Percentiles rank a stretch among this genome's conserved stretches.
These are phyloP conservation scores for Backusella tuberculispora DNA, from an alignment of 192 early-diverging fungal genomes.

Conservation along the genomic window DNA sequence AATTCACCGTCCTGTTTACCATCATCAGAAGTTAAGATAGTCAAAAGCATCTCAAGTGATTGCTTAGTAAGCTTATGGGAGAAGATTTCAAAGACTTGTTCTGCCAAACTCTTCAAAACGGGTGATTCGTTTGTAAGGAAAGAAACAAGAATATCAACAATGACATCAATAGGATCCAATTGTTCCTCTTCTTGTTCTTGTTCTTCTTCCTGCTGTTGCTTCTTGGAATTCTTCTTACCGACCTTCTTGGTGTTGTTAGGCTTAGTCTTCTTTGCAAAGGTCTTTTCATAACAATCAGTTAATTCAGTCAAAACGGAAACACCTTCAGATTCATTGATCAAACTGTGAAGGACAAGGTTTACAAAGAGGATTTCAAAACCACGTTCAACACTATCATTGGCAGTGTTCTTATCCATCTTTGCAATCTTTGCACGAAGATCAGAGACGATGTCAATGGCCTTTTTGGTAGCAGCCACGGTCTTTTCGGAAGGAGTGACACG, in stretches of 20 bases:
- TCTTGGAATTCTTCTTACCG: conserved; percentile 49
- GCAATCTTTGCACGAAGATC: conserved; percentile 45
- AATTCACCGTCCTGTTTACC: conserved; percentile 59
- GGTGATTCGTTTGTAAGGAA: conserved; percentile 86
- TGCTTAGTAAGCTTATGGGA: conserved; percentile 73
- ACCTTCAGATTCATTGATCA: conserved; percentile 67
- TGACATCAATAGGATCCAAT: conserved; percentile 86
- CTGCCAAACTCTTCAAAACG: conserved; percentile 72
- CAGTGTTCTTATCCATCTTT: conserved; percentile 19
- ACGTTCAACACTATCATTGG: conserved; percentile 45
- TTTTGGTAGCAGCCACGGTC: conserved; percentile 44
- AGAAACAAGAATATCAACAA: conserved; percentile 89
- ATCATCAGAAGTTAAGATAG: conserved; percentile 58
- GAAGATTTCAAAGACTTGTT: conserved; percentile 87
- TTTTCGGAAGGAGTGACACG: conserved; percentile 45
- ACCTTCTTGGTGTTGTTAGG: conserved; percentile 2
- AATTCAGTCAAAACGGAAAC: conserved; percentile 71
- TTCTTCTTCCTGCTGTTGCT: not conserved
- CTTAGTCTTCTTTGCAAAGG: conserved; percentile 54
- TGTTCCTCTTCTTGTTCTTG: conserved; percentile 57
- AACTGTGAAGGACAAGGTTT: conserved; percentile 66
- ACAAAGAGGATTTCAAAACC: conserved; percentile 77
- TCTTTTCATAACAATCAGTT: conserved; percentile 71
- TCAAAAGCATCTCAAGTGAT: conserved; percentile 75
- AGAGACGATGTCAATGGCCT: conserved; percentile 41